phyloP scores from a whole-genome alignment of 108 stramenopile species.

The Nitzschia inconspicua region DNA sequence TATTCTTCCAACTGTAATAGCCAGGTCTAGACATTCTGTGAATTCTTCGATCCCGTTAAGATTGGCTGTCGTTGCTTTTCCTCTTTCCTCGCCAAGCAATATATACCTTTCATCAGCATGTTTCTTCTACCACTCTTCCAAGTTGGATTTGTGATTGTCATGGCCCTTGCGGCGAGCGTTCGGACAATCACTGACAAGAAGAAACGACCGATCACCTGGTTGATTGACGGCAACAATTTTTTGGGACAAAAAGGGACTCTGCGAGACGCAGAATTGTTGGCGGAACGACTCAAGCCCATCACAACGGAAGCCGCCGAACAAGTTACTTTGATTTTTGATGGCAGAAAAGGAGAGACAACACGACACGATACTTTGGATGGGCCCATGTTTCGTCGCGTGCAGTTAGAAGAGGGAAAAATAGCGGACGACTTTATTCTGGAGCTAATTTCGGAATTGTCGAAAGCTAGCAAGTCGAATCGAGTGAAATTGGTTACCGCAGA shows the following conservation, averaged over 20 bases:
- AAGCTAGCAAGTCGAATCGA: neutral
- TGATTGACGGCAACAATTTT: slow-evolving; percentile 54
- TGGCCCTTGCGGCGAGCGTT: too few species aligned
- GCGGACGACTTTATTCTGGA: slow-evolving; percentile 36
- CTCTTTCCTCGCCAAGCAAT: too few species aligned
- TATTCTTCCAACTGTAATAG: too few species aligned
- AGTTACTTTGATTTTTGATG: slow-evolving; percentile 45
- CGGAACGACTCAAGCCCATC: slow-evolving; percentile 31
- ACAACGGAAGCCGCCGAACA: slow-evolving; percentile 3
- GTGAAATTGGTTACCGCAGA: slow-evolving; percentile 52
- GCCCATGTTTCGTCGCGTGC: slow-evolving; percentile 12
- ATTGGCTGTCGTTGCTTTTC: too few species aligned
- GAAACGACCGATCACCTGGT: slow-evolving; percentile 8
- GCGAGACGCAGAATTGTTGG: slow-evolving; percentile 25
- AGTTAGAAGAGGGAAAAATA: slow-evolving; percentile 23
- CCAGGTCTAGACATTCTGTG: too few species aligned
- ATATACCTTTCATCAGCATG: too few species aligned
- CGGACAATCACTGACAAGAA: neutral
- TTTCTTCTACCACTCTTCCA: too few species aligned
- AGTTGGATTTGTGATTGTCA: too few species aligned
- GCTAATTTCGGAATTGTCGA: neutral
- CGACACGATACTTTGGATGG: slow-evolving; percentile 3
- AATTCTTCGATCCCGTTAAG: too few species aligned
- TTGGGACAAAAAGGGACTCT: slow-evolving; percentile 37
- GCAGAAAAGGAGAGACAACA: slow-evolving; percentile 13